phyloP scores from a whole-genome alignment of 2,329 filamentous ascomycete genomes.

The Trichoderma aggressivum region DNA sequence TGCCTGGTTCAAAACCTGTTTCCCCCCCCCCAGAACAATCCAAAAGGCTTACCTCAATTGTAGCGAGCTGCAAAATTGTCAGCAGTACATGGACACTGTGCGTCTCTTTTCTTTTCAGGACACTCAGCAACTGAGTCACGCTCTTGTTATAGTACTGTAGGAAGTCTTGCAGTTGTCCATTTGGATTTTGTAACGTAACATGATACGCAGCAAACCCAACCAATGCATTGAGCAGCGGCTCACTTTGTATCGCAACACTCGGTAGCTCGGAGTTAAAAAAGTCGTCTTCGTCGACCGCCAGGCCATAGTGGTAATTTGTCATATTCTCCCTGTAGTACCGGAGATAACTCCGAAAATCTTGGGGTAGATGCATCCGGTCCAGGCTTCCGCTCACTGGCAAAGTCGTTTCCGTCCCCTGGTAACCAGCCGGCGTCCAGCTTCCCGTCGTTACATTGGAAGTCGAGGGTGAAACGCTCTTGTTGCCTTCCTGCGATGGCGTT shows the following conservation, averaged over 20 bases:
- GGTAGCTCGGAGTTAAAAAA: slow-evolving; percentile 74
- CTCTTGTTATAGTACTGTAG: slow-evolving; percentile 88
- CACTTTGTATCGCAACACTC: slow-evolving; percentile 66
- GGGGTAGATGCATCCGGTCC: slow-evolving; percentile 58
- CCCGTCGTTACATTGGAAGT: slow-evolving; percentile 40
- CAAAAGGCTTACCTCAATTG: slow-evolving; percentile 70
- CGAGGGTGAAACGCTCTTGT: slow-evolving; percentile 52
- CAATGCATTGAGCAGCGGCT: slow-evolving; percentile 80
- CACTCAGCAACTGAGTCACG: slow-evolving; percentile 69
- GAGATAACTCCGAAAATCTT: slow-evolving; percentile 74
- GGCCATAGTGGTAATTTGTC: slow-evolving; percentile 76
- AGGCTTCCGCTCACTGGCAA: slow-evolving; percentile 27
- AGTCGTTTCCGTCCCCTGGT: slow-evolving; percentile 18
- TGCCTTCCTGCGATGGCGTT: slow-evolving; percentile 49
- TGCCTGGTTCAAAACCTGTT: neutral
- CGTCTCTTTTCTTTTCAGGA: slow-evolving; percentile 66
- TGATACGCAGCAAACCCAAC: slow-evolving; percentile 90
- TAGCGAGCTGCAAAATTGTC: slow-evolving; percentile 87
- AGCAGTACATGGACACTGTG: slow-evolving; percentile 72
- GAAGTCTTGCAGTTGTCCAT: slow-evolving; percentile 76
- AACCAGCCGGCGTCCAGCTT: slow-evolving; percentile 14
- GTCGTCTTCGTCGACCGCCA: slow-evolving; percentile 65
- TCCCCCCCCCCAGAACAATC: neutral
- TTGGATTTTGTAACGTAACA: slow-evolving; percentile 64
- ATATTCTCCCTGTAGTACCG: slow-evolving; percentile 75